Evolutionary conservation across 2,329 filamentous ascomycete species (phyloP), one percentile per base, ranked within the genome.

Genomic region (Akanthomyces muscarius): DNA sequence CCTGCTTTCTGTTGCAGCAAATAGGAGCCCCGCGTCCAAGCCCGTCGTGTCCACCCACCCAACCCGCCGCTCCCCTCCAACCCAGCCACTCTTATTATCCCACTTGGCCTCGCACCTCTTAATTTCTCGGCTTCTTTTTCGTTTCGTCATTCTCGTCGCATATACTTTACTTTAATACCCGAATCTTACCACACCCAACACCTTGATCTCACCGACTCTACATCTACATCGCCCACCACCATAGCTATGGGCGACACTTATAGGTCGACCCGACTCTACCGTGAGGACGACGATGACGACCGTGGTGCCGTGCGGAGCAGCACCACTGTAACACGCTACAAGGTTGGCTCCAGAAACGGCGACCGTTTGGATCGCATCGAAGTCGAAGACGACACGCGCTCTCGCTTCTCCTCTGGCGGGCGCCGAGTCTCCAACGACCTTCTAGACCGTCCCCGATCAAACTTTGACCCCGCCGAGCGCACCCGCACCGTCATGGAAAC

Each of bases 271-370:
- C 72, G 73, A 65, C 69, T 70, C 65, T 76, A 74, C 66, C 73
- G 75, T 44, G 72, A 74, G 57, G 68, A 68, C 54, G 69, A 69
- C 16, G 78, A 80, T 65, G 81, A 82, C 61, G 80, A 82, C 56
- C 72, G 74, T 48, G 28, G 18, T 5, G 41, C 16, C 5, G 55
- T 79, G 78, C 72, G 76, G 74, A 68, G 76, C 73, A 57, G 55
- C 64, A 78, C 80, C 5, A 82, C 79, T n/a, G 76, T 83, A 61
- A 80, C 78, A 65, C 78, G 81, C 62, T 84, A 84, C 75, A 83
- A 83, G 70, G 80, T 83, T 33, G 71, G 59, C 59, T 16, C 77
- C 13, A 73, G 70, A 59, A 75, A 76, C 59, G 71, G 74, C 54
- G 79, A 80, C 64, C 75, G 74, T 10, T 73, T 76, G 66, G 76